Base-by-base conservation (phyloP, 257 asterid species). In the Haberlea rhodopensis region DNA sequence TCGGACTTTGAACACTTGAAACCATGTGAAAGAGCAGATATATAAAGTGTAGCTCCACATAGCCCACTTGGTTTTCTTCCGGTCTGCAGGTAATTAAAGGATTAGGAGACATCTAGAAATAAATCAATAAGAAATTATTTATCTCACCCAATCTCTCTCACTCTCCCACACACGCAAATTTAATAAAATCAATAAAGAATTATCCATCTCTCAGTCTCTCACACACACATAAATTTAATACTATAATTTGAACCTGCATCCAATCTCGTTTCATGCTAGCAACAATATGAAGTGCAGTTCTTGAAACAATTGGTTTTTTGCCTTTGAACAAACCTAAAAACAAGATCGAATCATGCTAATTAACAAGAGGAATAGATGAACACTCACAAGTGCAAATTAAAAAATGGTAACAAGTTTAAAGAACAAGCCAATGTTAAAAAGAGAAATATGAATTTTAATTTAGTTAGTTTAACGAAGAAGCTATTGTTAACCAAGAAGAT, bases 1-100 rank as follows among this genome's bases (percentile, higher is more conserved):
- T 91, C 95, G 43, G 85, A 69, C 75, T 85, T 91, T 5, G 87
- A 67, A 74, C 82, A 87, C 63, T 67, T 79, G 76, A 71, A 80
- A 61, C 96, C 98, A 60, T 83, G 82, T 4, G 91, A 81, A 43
- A 91, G 87, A 64, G 90, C 81, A 82, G 98, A 80, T 71, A 89
- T 79, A 75, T 87, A 91, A 34, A 91, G 77, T 7, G 98, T 95
- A 80, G 96, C 96, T 67, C 98, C 96, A 75, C 96, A 91, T 63
- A 89, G 71, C 58, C 96, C 98, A 82, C 95, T 87, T 15, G 96
- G 98, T 71, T 91, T 91, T 79, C 96, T 89, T 64, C 98, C 98
- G 55, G 96, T 91, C 96, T 91, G 84, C 61, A 63, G 62, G 57
- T 43, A 67, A 71, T 72, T 72, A 53, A 73, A 22, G 54, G 37